Evolutionary conservation across 2,329 filamentous ascomycete genomes (phyloP).

Genomic region (Penicillium sp.): DNA sequence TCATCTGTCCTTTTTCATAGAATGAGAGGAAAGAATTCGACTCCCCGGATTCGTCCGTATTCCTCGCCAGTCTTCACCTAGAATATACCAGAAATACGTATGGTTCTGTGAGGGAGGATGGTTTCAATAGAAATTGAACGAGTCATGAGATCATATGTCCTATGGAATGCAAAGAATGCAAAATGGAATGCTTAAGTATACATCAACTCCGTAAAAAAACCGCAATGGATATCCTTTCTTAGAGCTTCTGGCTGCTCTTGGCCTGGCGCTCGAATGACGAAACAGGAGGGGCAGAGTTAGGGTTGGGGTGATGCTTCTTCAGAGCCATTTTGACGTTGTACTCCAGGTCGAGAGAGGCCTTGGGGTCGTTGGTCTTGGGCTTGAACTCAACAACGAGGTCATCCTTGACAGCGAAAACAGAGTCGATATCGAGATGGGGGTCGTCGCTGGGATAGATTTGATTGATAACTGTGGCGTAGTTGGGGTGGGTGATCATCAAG

Average conservation of each 20-base stretch:
- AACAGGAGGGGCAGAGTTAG: conserved; percentile 38
- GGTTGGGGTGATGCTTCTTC: conserved; percentile 41
- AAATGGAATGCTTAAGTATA: not conserved
- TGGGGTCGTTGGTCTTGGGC: conserved; percentile 50
- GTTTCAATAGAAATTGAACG: not conserved
- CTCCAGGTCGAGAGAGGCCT: conserved; percentile 58
- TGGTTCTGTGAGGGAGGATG: too few species aligned
- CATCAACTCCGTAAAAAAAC: not conserved
- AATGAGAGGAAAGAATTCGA: too few species aligned
- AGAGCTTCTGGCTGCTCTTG: not conserved
- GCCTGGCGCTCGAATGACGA: conserved; percentile 37
- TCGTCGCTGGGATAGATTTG: conserved; percentile 61
- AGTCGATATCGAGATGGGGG: conserved; percentile 57
- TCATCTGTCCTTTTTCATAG: too few species aligned
- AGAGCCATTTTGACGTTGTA: conserved; percentile 61
- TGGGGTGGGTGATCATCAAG: conserved; percentile 55
- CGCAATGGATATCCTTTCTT: not conserved
- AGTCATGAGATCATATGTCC: not conserved
- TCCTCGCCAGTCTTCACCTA: too few species aligned
- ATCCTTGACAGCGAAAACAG: conserved; percentile 62
- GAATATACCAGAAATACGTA: too few species aligned
- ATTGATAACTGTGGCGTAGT: conserved; percentile 57
- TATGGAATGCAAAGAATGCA: not conserved
- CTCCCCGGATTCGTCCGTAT: too few species aligned
- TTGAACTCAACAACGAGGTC: conserved; percentile 59